Evolutionary conservation across 2,329 filamentous ascomycete genomes (phyloP), one percentile per base, ranked within the genome.

Genomic region (Elsinoe australis): DNA sequence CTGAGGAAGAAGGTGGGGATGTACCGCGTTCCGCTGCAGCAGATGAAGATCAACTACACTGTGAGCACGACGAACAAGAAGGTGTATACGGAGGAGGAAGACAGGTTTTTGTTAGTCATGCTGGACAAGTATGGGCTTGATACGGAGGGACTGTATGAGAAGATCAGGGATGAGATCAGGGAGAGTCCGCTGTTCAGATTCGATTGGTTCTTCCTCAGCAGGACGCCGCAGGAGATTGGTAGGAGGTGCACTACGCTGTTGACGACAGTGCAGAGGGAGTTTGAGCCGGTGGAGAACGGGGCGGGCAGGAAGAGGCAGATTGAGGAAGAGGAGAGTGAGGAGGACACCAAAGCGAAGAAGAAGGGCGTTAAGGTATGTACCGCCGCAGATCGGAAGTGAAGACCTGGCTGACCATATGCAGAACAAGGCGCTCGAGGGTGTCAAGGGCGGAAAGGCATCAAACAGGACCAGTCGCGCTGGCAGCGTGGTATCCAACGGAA

Each of bases 51-150:
- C 71, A 96, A 95, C 70, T 98, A 98, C 68, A 95, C 89, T 0
- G 92, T 98, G 21, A 95, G 88, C 5, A 98, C 92, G 2, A 98
- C 94, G 7, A 98, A 98, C 78, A 98, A 98, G 73, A 98, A 98
- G 71, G 89, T 98, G 1, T 98, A 98, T 64, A 96, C 89, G 0
- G 94, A 98, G 64, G 92, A 98, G 63, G 92, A 98, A 65, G 92
- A 98, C 63, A 80, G 92, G 3, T 98, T 98, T 69, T 69, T 98
- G 46, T 75, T 98, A 26, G 90, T 98, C 42, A 83, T 95, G 69
- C 75, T 98, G 4, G 88, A 98, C 68, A 86, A 83, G 65, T 85
- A 88, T 58, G 92, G 94, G 5, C 82, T 98, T 28, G 94, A 98
- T 62, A 84, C 85, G 1, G 90, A 96, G 59, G 80, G 80, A 26